Evolutionary conservation across 2,329 filamentous ascomycete genomes (phyloP).

Genomic region (Monosporascus sp.): DNA sequence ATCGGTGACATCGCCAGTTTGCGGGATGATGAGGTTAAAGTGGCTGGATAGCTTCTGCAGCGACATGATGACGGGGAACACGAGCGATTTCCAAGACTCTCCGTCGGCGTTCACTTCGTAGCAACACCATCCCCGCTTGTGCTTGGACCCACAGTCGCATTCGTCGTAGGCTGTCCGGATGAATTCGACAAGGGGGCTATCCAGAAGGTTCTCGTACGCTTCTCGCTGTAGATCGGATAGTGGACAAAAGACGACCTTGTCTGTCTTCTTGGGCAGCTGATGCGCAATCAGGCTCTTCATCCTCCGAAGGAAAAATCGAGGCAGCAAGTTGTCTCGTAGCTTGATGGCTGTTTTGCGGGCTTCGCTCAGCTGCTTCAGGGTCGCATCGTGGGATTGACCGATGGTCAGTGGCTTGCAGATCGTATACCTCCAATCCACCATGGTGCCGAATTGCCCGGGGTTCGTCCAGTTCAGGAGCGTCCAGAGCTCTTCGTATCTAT

Average conservation of each 20-base stretch:
- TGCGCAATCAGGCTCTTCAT: constrained; percentile 91
- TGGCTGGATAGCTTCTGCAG: constrained; percentile 91
- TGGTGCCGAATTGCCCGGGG: constrained; percentile 62
- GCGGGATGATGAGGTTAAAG: constrained; percentile 78
- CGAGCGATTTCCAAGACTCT: constrained; percentile 65
- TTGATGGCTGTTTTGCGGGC: constrained; percentile 79
- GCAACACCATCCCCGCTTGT: constrained; percentile 80
- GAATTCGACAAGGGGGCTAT: constrained; percentile 61
- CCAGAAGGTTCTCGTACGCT: constrained; percentile 80
- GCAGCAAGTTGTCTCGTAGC: constrained; percentile 80
- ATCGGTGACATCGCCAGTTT: constrained; percentile 54
- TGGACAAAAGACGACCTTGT: constrained; percentile 91
- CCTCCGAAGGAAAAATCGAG: constrained; percentile 82
- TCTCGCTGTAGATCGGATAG: constrained; percentile 74
- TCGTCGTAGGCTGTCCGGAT: constrained; percentile 62
- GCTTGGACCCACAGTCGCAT: constrained; percentile 66
- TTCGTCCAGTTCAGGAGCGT: constrained; percentile 95
- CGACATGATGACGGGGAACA: constrained; percentile 79
- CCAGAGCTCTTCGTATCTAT: constrained; percentile 97
- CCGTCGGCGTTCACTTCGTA: constrained; percentile 53
- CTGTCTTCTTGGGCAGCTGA: constrained; percentile 90
- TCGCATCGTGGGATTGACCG: constrained; percentile 91
- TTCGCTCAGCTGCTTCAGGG: constrained; percentile 71
- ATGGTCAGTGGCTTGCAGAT: constrained; percentile 77
- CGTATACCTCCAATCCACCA: constrained; percentile 70